Evolutionary conservation across 495 filamentous ascomycete species (phyloP).

Genomic region (Annulohypoxylon nitens): DNA sequence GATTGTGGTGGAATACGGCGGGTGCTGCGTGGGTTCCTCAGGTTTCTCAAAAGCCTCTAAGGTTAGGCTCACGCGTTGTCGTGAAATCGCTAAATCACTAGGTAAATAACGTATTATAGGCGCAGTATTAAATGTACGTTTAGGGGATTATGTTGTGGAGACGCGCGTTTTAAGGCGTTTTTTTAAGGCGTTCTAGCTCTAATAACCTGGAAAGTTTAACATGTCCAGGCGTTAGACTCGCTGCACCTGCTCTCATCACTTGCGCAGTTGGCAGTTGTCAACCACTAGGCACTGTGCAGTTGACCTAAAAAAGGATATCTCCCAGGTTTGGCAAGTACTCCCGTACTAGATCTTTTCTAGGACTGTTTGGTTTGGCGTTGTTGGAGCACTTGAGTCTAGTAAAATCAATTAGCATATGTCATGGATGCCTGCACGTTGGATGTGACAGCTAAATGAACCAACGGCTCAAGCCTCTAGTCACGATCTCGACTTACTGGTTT

Average conservation of each 20-base stretch:
- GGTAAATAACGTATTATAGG: neutral
- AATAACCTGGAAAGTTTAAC: too few species aligned
- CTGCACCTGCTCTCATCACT: conserved; percentile 12
- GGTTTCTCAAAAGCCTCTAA: conserved; percentile 1
- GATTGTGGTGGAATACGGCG: conserved; percentile 1
- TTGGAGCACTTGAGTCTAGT: conserved; percentile 10
- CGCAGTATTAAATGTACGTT: neutral
- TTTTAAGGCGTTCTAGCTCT: neutral
- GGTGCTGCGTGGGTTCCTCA: neutral
- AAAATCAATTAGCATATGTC: conserved; percentile 22
- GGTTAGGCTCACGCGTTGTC: conserved; percentile 11
- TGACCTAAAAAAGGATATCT: neutral
- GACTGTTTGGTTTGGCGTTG: neutral
- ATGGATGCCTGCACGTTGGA: conserved; percentile 4
- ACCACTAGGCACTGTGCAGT: neutral
- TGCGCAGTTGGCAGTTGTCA: neutral
- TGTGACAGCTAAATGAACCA: conserved; percentile 1
- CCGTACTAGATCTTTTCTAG: neutral
- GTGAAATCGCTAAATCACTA: conserved; percentile 4
- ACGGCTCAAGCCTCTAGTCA: neutral
- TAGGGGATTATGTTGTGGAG: conserved; percentile 26
- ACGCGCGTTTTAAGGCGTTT: conserved; percentile 19
- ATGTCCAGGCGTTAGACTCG: neutral
- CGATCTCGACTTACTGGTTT: conserved; percentile 10
- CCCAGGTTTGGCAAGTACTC: conserved; percentile 9